Evolutionary conservation across 257 asterid species (phyloP).

Genomic region (Nicotiana benthamiana): DNA sequence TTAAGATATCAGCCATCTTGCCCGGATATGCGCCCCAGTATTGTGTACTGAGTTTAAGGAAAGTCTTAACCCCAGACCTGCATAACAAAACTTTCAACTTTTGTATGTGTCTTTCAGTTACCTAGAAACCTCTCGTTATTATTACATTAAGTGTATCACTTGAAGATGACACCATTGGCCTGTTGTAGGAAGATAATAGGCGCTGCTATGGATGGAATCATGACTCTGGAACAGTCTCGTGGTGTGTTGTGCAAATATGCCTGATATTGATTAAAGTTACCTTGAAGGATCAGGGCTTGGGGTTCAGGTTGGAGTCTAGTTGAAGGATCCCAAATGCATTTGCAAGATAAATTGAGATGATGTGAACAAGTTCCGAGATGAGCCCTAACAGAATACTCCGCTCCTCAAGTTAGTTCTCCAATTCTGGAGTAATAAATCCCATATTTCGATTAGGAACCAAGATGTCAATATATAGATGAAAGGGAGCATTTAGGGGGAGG

Average conservation of each 20-base stretch:
- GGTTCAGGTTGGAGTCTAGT: neutral
- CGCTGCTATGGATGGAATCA: neutral
- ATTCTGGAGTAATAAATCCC: neutral
- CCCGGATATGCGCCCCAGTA: neutral
- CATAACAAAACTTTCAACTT: neutral
- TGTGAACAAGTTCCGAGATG: neutral
- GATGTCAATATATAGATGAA: neutral
- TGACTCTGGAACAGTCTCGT: neutral
- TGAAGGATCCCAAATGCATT: neutral
- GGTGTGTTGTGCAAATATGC: neutral
- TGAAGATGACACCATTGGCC: neutral
- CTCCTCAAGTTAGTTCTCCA: neutral
- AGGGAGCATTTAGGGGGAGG: neutral
- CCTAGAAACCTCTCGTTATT: neutral
- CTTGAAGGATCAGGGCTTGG: neutral
- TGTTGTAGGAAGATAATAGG: neutral
- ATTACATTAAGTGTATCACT: neutral
- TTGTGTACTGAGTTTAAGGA: neutral
- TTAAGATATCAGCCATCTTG: neutral
- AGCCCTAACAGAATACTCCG: neutral
- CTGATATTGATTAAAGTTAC: neutral
- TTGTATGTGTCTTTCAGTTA: neutral
- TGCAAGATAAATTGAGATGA: neutral
- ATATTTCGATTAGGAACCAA: neutral
- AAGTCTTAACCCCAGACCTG: neutral